A percentile compares a stretch with the other conserved stretches of the same genome.
phyloP scores from a whole-genome alignment of 495 filamentous ascomycete genomes.

The Chlorociboria aeruginascens region DNA sequence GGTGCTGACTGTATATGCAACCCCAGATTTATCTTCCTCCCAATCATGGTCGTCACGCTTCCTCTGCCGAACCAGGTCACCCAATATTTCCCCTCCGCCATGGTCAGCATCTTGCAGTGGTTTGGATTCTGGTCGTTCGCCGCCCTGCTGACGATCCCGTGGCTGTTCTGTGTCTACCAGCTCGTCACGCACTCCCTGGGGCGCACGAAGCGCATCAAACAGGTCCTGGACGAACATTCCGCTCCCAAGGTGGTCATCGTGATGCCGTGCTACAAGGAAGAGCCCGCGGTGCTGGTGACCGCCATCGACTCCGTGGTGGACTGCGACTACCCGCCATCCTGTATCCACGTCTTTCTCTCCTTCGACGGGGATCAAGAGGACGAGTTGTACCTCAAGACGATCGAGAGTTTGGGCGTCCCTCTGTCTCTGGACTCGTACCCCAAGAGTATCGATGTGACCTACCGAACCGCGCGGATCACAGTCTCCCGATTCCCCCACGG shows the following conservation, averaged over 20 bases:
- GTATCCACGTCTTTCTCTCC: slow-evolving; percentile 92
- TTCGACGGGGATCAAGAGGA: slow-evolving; percentile 88
- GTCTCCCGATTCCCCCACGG: slow-evolving; percentile 90
- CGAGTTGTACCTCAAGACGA: slow-evolving; percentile 79
- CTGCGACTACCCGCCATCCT: slow-evolving; percentile 87
- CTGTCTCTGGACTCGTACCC: slow-evolving; percentile 68
- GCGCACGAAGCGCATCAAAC: slow-evolving; percentile 67
- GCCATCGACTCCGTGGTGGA: slow-evolving; percentile 89
- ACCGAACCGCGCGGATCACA: slow-evolving; percentile 73
- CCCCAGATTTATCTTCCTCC: slow-evolving; percentile 69
- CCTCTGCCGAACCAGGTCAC: slow-evolving; percentile 66
- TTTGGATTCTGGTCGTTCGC: slow-evolving; percentile 97
- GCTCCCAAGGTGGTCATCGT: slow-evolving; percentile 95
- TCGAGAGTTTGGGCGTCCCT: slow-evolving; percentile 78
- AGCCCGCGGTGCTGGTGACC: slow-evolving; percentile 71
- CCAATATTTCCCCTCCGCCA: slow-evolving; percentile 49
- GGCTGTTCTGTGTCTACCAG: slow-evolving; percentile 87
- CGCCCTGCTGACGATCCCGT: slow-evolving; percentile 70
- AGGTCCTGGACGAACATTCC: slow-evolving; percentile 68
- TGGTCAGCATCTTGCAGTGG: slow-evolving; percentile 74
- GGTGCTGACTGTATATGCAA: slow-evolving; percentile 4
- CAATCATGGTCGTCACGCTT: slow-evolving; percentile 89
- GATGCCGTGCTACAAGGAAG: slow-evolving; percentile 96
- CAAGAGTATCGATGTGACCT: slow-evolving; percentile 81
- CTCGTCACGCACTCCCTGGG: slow-evolving; percentile 79